Percentiles rank a stretch among this genome's conserved stretches.
These are phyloP conservation scores for Gloeophyllum trabeum DNA, from an alignment of 768 basidiomycete species.

Conservation along the genomic window DNA sequence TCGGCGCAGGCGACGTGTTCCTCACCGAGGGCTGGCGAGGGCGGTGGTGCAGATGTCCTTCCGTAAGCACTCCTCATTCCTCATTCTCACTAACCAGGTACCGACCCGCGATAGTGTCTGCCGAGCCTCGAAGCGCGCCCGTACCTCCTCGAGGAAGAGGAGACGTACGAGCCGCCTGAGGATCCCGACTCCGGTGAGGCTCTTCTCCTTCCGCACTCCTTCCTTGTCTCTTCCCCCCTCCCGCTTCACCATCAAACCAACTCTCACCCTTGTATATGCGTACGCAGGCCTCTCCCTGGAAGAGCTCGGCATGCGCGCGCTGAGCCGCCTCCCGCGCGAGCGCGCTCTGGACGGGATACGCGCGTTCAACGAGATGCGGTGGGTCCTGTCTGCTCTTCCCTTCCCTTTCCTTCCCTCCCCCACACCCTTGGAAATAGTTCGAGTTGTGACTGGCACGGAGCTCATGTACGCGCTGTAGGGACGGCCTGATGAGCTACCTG, in stretches of 20 bases:
- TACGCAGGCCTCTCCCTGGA: conserved; percentile 77
- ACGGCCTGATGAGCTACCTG: conserved; percentile 59
- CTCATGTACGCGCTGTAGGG: conserved; percentile 27
- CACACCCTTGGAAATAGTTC: not conserved
- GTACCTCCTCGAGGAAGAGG: conserved; percentile 67
- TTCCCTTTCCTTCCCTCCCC: not conserved
- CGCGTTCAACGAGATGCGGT: conserved; percentile 82
- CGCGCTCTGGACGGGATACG: conserved; percentile 75
- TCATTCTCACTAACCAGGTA: not conserved
- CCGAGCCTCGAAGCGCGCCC: conserved; percentile 38
- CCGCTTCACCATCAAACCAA: not conserved
- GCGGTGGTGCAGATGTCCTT: conserved; percentile 69
- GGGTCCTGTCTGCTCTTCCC: conserved; percentile 10
- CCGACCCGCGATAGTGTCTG: conserved; percentile 44
- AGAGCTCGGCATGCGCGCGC: conserved; percentile 73
- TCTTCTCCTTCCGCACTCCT: not conserved
- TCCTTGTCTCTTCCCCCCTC: not conserved
- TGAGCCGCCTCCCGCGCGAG: conserved; percentile 65
- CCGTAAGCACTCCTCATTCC: conserved; percentile 37
- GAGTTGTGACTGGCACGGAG: too few species aligned
- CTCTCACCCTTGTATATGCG: not conserved
- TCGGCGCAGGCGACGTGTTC: conserved; percentile 66
- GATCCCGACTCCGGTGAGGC: conserved; percentile 70
- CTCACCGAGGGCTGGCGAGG: conserved; percentile 61
- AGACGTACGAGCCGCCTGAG: conserved; percentile 76